Base-by-base conservation (phyloP, 2,329 filamentous ascomycete genomes). In the Penicillium freii region DNA sequence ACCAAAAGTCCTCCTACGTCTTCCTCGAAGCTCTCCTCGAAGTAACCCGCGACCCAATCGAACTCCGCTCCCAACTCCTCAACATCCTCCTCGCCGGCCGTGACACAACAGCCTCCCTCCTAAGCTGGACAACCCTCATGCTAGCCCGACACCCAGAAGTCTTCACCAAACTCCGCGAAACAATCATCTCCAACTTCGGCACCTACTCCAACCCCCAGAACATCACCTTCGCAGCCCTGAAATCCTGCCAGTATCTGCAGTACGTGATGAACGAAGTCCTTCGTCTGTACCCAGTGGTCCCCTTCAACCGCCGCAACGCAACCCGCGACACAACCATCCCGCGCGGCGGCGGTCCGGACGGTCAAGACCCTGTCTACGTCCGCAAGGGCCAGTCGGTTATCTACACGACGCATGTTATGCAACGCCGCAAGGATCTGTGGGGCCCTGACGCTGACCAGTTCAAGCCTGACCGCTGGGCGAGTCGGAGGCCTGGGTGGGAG, bases 331-430 rank as follows among this genome's bases (percentile, higher is more conserved):
- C 80, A 1, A 76, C 72, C 11, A 66, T 81, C 31, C 78, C 78
- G 2, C 62, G 62, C 4, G 77, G 88, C 59, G 88, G 87, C 60
- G 89, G 88, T 0, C 80, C 82, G 1, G 83, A 88, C 70, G 73
- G 79, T 38, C 72, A 75, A 1, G 75, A 80, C 43, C 89, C 88
- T 0, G 69, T 93, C 1, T 84, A 85, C 57, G 75, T 91, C 9
- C 82, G 83, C 57, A 87, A 89, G 71, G 84, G 87, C 66, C 86
- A 85, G 1, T 73, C 82, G 6, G 78, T 94, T 59, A 79, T 76
- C 45, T 94, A 91, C 78, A 86, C 81, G 46, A 81, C 87, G 0
- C 81, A 91, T 54, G 75, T 84, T 5, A 89, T 93, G 88, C 90
- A 94, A 69, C 85, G 90, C 1, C 84, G 88, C 15, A 72, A 70